Conservation (phyloP, 2,329 filamentous ascomycete genomes). For the Diaporthe sp. region DNA sequence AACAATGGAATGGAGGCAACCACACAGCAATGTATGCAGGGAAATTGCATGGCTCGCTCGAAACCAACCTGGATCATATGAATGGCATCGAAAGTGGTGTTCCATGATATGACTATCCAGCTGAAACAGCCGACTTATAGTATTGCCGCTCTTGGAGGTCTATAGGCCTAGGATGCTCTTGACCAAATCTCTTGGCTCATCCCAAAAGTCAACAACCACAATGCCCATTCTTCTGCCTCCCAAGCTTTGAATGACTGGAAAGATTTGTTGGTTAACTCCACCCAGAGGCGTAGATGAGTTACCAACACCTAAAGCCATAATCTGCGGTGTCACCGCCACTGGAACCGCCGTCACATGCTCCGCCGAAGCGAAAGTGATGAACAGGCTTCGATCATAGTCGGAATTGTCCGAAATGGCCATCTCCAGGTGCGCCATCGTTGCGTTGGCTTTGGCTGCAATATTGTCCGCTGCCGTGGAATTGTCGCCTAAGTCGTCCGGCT, state of each 20-base stretch:
- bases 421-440: constrained; percentile 55
- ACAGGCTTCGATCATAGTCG: constrained; percentile 50
- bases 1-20: neutral
- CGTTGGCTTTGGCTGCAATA: constrained; percentile 61
- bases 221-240: constrained; percentile 63
- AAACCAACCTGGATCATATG: neutral
- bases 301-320: constrained; percentile 61
- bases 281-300: constrained; percentile 52
- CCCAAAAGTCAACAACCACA: constrained; percentile 67
- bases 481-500: constrained; percentile 50
- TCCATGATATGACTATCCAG: neutral
- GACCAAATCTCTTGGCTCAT: constrained; percentile 58
- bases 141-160: constrained; percentile 33
- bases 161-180: constrained; percentile 51
- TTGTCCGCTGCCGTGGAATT: constrained; percentile 53
- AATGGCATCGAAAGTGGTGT: neutral
- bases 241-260: constrained; percentile 52
- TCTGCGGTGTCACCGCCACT: constrained; percentile 55
- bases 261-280: constrained; percentile 61
- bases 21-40: neutral
- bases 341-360: constrained; percentile 56
- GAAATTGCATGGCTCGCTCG: neutral
- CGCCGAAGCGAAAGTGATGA: constrained; percentile 63
- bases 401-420: constrained; percentile 53
- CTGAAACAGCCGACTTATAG: neutral